A percentile compares a stretch with the other conserved stretches of the same genome.
Evolutionary conservation across 2,329 filamentous ascomycete genomes (phyloP).

Genomic region (Talaromyces sp.): DNA sequence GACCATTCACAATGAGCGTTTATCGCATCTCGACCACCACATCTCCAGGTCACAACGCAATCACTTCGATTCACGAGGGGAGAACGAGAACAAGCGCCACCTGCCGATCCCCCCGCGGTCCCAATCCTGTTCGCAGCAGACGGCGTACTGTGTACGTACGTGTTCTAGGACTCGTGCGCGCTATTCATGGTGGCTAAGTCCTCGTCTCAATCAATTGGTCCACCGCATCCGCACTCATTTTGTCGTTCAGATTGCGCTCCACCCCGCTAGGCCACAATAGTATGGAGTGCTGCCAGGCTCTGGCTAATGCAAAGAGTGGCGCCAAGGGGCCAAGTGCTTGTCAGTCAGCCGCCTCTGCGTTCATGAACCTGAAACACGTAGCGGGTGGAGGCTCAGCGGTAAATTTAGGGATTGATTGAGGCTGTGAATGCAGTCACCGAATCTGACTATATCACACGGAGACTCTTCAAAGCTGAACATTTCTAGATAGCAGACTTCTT

Average conservation of each 20-base stretch:
- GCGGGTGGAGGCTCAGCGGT: constrained; percentile 4
- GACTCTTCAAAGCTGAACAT: background rate
- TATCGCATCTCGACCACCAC: background rate
- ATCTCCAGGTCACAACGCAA: background rate
- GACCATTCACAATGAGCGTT: background rate
- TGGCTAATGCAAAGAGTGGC: background rate
- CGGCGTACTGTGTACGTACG: background rate
- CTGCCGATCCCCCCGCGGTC: constrained; percentile 13
- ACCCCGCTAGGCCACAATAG: background rate
- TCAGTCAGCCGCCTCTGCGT: background rate
- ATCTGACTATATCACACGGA: background rate
- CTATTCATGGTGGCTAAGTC: background rate
- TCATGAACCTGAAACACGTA: background rate
- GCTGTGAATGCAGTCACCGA: background rate
- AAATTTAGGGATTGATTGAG: background rate
- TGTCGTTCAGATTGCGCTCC: background rate
- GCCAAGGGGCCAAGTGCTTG: background rate
- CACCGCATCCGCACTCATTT: constrained; percentile 3
- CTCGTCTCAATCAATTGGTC: constrained; percentile 2
- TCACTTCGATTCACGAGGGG: background rate
- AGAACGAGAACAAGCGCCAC: constrained; percentile 6
- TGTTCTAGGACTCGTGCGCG: background rate
- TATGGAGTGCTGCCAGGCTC: background rate
- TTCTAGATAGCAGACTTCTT: background rate
- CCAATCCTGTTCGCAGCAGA: background rate